Percentiles rank a stretch among this genome's conserved stretches.
phyloP scores from a whole-genome alignment of 2,329 filamentous ascomycete species.

The Scleromitrula shiraiana region DNA sequence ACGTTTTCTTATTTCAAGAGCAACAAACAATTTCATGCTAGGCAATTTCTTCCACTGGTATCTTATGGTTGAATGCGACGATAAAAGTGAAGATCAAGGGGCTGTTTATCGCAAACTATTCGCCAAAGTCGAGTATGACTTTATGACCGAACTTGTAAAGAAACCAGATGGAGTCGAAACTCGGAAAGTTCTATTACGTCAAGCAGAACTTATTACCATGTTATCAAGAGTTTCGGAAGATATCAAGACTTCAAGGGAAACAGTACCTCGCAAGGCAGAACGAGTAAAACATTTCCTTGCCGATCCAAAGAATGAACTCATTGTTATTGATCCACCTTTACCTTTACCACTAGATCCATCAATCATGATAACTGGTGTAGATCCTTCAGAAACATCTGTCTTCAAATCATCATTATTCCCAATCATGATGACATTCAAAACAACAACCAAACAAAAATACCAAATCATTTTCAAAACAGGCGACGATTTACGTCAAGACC shows the following conservation, averaged over 20 bases:
- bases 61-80: slow-evolving; percentile 92
- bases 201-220: slow-evolving; percentile 83
- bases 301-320: slow-evolving; percentile 84
- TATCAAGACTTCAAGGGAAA: slow-evolving; percentile 65
- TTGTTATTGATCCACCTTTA: slow-evolving; percentile 75
- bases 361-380: slow-evolving; percentile 68
- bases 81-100: slow-evolving; percentile 61
- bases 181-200: slow-evolving; percentile 69
- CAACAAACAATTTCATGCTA: slow-evolving; percentile 78
- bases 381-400: slow-evolving; percentile 77
- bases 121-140: slow-evolving; percentile 88
- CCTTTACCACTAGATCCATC: slow-evolving; percentile 84
- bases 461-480: slow-evolving; percentile 96
- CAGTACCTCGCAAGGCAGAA: slow-evolving; percentile 73
- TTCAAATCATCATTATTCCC: slow-evolving; percentile 95
- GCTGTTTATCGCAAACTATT: slow-evolving; percentile 76
- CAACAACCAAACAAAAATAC: slow-evolving; percentile 67
- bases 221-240: slow-evolving; percentile 85
- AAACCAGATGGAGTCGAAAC: slow-evolving; percentile 61
- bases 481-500: slow-evolving; percentile 92
- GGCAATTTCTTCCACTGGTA: slow-evolving; percentile 99
- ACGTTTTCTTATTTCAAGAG: slow-evolving; percentile 79
- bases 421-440: slow-evolving; percentile 85
- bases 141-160: slow-evolving; percentile 80
- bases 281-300: slow-evolving; percentile 75